A percentile compares a stretch with the other conserved stretches of the same genome.
Evolutionary conservation across 371 early-diverging fungal species (phyloP).

Genomic region (Mortierella sp.): DNA sequence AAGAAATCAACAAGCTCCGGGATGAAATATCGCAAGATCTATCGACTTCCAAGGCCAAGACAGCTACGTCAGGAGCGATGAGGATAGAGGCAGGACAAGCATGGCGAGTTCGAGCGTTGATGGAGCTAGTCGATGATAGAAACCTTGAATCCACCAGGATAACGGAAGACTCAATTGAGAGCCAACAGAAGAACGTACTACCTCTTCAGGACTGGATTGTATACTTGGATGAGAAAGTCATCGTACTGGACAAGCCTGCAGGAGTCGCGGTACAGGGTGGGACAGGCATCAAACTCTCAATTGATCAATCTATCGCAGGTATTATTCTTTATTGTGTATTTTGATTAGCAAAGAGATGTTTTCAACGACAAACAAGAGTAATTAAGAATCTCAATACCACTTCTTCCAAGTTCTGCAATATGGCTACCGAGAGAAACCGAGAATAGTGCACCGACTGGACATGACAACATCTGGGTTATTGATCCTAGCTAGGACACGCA

Average conservation of each 20-base stretch:
- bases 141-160: background rate
- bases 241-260: slow-evolving; percentile 33
- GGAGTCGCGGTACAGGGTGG: slow-evolving; percentile 45
- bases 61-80: background rate
- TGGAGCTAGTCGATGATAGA: background rate
- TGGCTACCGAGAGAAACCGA: slow-evolving; percentile 16
- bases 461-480: slow-evolving; percentile 42
- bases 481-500: slow-evolving; percentile 39
- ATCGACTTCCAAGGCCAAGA: background rate
- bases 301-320: slow-evolving; percentile 33
- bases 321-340: background rate
- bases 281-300: slow-evolving; percentile 10
- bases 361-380: background rate
- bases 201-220: slow-evolving; percentile 40
- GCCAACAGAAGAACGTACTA: background rate
- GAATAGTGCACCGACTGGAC: slow-evolving; percentile 43
- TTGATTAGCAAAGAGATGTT: background rate
- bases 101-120: slow-evolving; percentile 26
- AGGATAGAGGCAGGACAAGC: slow-evolving; percentile 28
- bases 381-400: background rate
- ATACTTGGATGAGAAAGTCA: slow-evolving; percentile 31
- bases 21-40: background rate
- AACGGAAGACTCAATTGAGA: background rate
- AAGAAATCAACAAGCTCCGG: no score
- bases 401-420: slow-evolving; percentile 21